Evolutionary conservation across 257 asterid genomes (phyloP).

Genomic region (Solanum chmielewskii): DNA sequence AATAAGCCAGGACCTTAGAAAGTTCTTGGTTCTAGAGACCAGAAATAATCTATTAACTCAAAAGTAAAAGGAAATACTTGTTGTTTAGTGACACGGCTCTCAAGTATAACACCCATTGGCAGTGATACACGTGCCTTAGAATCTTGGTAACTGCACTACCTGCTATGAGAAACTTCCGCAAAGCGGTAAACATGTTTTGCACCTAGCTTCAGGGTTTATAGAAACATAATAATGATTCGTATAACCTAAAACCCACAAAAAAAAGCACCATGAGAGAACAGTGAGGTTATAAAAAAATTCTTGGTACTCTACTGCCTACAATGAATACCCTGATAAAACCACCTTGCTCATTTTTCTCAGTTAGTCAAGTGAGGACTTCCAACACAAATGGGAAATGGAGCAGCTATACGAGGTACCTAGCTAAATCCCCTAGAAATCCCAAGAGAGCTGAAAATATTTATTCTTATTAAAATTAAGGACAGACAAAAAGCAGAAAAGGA

Average conservation of each 20-base stretch:
- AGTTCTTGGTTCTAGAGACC: neutral
- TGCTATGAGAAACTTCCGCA: neutral
- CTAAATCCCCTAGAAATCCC: neutral
- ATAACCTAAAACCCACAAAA: neutral
- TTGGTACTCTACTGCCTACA: neutral
- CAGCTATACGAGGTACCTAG: neutral
- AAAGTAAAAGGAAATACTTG: neutral
- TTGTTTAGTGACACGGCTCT: neutral
- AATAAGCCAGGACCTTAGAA: neutral
- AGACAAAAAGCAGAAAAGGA: neutral
- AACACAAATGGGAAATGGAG: neutral
- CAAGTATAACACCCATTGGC: neutral
- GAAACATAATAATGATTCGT: neutral
- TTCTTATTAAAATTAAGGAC: neutral
- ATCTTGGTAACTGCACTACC: neutral
- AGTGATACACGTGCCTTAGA: neutral
- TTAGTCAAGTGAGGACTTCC: neutral
- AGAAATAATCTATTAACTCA: neutral
- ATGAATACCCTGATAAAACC: neutral
- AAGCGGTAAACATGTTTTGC: neutral
- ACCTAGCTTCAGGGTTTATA: neutral
- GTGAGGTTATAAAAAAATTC: neutral
- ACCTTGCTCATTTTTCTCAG: neutral
- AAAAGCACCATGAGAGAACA: neutral
- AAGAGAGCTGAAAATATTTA: neutral